Evolutionary conservation across 169 alveolate genomes (phyloP), one percentile per base, ranked within the genome.

Genomic region (Eimeria sp.): DNA sequence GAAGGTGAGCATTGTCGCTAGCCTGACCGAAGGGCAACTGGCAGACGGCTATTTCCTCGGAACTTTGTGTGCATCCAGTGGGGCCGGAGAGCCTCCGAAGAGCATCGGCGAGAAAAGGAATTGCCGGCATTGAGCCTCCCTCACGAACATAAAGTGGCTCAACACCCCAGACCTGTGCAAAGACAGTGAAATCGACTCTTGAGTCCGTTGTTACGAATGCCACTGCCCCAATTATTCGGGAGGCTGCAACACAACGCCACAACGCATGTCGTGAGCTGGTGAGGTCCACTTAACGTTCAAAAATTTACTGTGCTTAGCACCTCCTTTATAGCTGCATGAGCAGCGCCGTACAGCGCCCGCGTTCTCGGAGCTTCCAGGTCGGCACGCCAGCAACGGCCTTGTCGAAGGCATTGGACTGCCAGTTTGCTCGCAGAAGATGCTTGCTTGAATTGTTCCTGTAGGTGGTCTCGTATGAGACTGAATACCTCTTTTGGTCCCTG

Each of bases 41-140:
- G 49, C 86, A 78, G 63, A 93, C 89, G 25, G 95, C 91, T 18
- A 95, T 91, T 58, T 78, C 94, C 34, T 90, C 89, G 10, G 63
- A 13, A 16, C 75, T 61, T 49, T 73, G 51, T 45, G 54, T 10
- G 43, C 40, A 49, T 5, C 80, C 93, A 25, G 4, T 25, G 49
- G 82, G 78, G 34, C 89, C 87, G 14, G 73, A 70, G 70, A 73
- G 95, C 54, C 80, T 34, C 6, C 78, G 76, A 20, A 93, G 63
- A 45, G 76, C 82, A 63, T 93, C 96, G 5, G 92, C 86, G 73
- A 93, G 86, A 47, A 83, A 57, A 2, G 86, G 91, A 67, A 87
- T 76, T 30, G 88, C 97, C 22, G 97, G 97, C 95, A 95, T 95
- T n/a, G 97, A 73, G 73, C 97, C 97, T n/a, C 97, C 97, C 57